Base-by-base conservation (phyloP, 2,329 filamentous ascomycete species). In the Arachnomyces sp. region DNA sequence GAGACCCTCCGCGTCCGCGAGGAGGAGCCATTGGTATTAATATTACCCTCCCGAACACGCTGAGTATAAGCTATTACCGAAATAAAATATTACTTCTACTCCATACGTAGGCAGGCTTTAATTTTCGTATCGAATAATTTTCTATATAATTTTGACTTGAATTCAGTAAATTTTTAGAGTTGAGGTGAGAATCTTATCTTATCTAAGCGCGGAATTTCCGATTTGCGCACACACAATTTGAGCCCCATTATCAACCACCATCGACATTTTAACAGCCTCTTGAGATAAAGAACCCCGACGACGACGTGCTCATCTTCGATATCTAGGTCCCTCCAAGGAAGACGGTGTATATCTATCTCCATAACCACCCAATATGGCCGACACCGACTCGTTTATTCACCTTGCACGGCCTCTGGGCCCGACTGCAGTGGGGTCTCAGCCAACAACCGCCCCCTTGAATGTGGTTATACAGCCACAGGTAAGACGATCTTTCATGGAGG, bases 381-480 rank as follows among this genome's bases (percentile, higher is more conserved):
- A 81, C 64, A 75, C 78, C 57, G 84, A 90, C 66, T 84, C 85
- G 50, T 96, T 95, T 74, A 81, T 96, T 59, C 92, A 98, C 68
- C 83, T 98, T 53, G 83, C 90, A 61, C 82, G 92, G 67, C 92
- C 92, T 58, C 75, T 96, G 50, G 88, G 87, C 65, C 87, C 88
- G 53, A 81, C 83, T 48, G 73, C 78, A 44, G 74, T 88, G 56
- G 85, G 84, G 62, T 80, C 85, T 60, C 84, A 87, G 68, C 81
- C 83, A 59, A 88, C 83, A 56, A 90, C 88, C 65, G 84, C 88
- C 68, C 92, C 92, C 68, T 79, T 98, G 65, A 85, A 82, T 65
- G 88, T 98, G 62, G 84, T 86, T 62, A 85, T 98, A 66, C 92
- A 95, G 67, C 89, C 92, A 59, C 89, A 95, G 78, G 86, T 93